Evolutionary conservation across 2,329 filamentous ascomycete species (phyloP), one percentile per base, ranked within the genome.

Genomic region (Fusarium camptoceras): DNA sequence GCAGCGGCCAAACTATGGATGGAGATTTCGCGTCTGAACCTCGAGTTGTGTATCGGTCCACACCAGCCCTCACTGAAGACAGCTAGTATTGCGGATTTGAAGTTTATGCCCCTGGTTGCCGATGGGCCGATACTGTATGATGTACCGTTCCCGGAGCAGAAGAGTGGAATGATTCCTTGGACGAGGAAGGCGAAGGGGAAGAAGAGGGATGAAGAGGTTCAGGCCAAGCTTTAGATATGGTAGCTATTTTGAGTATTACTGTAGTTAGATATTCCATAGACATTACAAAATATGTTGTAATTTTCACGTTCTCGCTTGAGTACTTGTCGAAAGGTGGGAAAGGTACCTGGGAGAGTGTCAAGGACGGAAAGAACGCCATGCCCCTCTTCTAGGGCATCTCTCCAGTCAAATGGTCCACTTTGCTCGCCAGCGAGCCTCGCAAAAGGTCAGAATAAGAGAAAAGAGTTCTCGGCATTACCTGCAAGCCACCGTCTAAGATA

Each of bases 1-100:
- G 22, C 64, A 24, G 39, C 22, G 0, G 65, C 65, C 3, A 68
- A 67, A 8, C 0, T 65, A 3, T 68, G 65, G 64, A 54, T 68
- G 15, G 59, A 68, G 0, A 22, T 68, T 1, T 68, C 65, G 2
- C 59, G 43, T 0, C 4, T 68, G 4, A 68, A 54, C 5, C 9
- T 68, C 1, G 65, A 68, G 1, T 28, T 68, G 6, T 68, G 64
- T 3, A 68, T 68, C 0, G 65, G 65, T 0, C 48, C 58, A 0
- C 10, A 64, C 7, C 64, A 68, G 5, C 65, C 65, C 0, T 65
- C 64, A 0, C 4, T 68, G 3, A 68, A 31, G 15, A 34, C 64
- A 1, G 59, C 61, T 0, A 24, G 25, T 0, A 43, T 68, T 6
- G 64, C 53, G 0, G 64, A 68, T 28, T n/a, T 41, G 4, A 68